phyloP scores from a whole-genome alignment of 345 rosid genomes.

The Brassica cretica region DNA sequence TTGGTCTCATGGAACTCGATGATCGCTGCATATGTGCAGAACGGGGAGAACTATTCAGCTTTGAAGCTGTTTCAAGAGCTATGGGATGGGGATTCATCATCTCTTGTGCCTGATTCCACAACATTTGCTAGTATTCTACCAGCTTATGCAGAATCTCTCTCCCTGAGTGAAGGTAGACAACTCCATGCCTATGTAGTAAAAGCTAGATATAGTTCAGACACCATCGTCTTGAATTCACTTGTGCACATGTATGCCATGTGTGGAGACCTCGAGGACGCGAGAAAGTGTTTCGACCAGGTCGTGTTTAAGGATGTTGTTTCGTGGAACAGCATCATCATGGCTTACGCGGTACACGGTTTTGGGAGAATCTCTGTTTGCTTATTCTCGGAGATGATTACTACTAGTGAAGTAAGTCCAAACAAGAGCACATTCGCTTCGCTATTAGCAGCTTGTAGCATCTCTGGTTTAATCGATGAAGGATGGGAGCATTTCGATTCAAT shows the following conservation, averaged over 20 bases:
- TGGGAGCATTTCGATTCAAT: conserved; percentile 64
- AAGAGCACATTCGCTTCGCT: conserved; percentile 68
- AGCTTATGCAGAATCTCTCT: conserved; percentile 62
- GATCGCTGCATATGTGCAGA: conserved; percentile 62
- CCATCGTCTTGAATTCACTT: conserved; percentile 58
- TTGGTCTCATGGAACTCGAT: conserved; percentile 70
- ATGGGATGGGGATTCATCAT: conserved; percentile 19
- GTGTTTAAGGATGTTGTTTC: conserved; percentile 56
- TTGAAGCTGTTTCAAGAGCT: conserved; percentile 54
- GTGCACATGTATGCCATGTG: conserved; percentile 68
- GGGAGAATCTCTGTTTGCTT: conserved; percentile 51
- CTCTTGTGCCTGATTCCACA: conserved; percentile 53
- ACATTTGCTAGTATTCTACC: conserved; percentile 65
- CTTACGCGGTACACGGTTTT: conserved; percentile 65
- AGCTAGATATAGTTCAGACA: conserved; percentile 42
- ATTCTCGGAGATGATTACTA: conserved; percentile 53
- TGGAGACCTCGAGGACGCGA: conserved; percentile 66
- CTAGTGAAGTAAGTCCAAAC: conserved; percentile 54
- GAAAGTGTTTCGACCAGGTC: conserved; percentile 49
- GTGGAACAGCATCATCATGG: conserved; percentile 82
- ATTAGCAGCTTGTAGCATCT: conserved; percentile 66
- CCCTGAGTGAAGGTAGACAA: conserved; percentile 53
- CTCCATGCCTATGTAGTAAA: conserved; percentile 56
- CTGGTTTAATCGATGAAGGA: conserved; percentile 71
- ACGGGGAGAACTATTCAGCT: conserved; percentile 50